Conservation (phyloP, 2,329 filamentous ascomycete genomes). For the Fusarium sp. region DNA sequence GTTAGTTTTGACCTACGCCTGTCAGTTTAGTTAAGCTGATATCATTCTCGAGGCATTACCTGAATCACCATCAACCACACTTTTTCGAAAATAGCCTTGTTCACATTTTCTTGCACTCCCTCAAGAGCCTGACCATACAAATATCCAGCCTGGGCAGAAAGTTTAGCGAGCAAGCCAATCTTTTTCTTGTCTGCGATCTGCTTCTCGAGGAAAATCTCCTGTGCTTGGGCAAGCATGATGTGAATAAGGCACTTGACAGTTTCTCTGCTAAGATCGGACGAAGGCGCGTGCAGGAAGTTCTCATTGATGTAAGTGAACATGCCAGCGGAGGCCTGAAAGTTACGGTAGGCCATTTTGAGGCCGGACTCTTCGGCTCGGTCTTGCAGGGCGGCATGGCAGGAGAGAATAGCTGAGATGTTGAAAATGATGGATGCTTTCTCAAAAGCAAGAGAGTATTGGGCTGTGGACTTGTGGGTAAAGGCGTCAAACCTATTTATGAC, state of each 20-base stretch:
- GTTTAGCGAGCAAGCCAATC: constrained; percentile 88
- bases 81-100: constrained; percentile 92
- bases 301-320: constrained; percentile 99
- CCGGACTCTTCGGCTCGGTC: constrained; percentile 92
- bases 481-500: constrained; percentile 85
- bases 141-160: constrained; percentile 90
- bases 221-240: constrained; percentile 93
- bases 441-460: constrained; percentile 95
- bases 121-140: constrained; percentile 90
- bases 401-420: constrained; percentile 97
- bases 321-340: constrained; percentile 96
- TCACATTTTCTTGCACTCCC: constrained; percentile 92
- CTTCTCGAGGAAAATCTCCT: constrained; percentile 98
- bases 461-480: constrained; percentile 98
- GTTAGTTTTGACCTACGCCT: constrained; percentile 77
- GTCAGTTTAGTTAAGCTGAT: constrained; percentile 24
- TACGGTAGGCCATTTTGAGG: constrained; percentile 96
- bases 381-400: constrained; percentile 93
- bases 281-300: constrained; percentile 97
- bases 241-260: constrained; percentile 95
- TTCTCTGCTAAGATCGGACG: constrained; percentile 93
- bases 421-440: constrained; percentile 99
- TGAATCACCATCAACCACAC: constrained; percentile 89
- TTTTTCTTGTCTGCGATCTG: constrained; percentile 95
- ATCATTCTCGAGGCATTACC: constrained; percentile 59